Evolutionary conservation across 2,329 filamentous ascomycete genomes (phyloP).

Genomic region (Hortaea sp.): DNA sequence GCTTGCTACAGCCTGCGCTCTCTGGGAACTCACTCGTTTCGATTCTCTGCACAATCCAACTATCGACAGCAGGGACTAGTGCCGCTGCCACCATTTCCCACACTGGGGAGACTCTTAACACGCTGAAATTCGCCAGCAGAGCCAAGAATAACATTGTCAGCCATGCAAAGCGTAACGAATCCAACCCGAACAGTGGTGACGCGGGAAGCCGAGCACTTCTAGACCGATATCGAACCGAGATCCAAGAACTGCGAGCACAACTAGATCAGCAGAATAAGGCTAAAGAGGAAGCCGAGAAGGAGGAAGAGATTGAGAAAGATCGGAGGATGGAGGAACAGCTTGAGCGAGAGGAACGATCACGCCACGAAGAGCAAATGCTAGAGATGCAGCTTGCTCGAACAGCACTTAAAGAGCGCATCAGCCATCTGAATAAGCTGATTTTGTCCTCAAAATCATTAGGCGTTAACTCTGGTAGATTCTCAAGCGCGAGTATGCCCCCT

Average conservation of each 20-base stretch:
- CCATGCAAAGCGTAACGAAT: slow-evolving; percentile 90
- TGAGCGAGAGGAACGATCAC: slow-evolving; percentile 61
- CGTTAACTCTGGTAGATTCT: slow-evolving; percentile 70
- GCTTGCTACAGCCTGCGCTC: slow-evolving; percentile 81
- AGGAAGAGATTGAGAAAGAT: slow-evolving; percentile 62
- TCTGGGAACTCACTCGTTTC: slow-evolving; percentile 92
- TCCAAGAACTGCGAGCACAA: slow-evolving; percentile 67
- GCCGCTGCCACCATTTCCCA: slow-evolving; percentile 62
- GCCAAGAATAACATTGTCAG: slow-evolving; percentile 98
- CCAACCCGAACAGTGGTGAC: slow-evolving; percentile 65
- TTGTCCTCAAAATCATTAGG: slow-evolving; percentile 91
- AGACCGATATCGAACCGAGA: slow-evolving; percentile 90
- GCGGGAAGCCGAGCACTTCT: slow-evolving; percentile 77
- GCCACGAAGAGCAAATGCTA: slow-evolving; percentile 90
- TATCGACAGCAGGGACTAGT: slow-evolving; percentile 61
- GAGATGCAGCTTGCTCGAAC: slow-evolving; percentile 97
- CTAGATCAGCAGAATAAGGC: slow-evolving; percentile 71
- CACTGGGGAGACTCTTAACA: slow-evolving; percentile 84
- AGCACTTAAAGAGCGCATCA: slow-evolving; percentile 91
- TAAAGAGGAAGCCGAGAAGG: slow-evolving; percentile 44
- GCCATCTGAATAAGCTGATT: slow-evolving; percentile 90
- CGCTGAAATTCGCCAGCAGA: slow-evolving; percentile 88
- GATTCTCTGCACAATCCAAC: slow-evolving; percentile 92
- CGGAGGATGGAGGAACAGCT: slow-evolving; percentile 54
- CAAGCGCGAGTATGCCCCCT: slow-evolving; percentile 27